A percentile compares a stretch with the other conserved stretches of the same genome.
These are phyloP conservation scores for Venturia aucupariae DNA, from an alignment of 2,329 filamentous ascomycete species.

Conservation along the genomic window DNA sequence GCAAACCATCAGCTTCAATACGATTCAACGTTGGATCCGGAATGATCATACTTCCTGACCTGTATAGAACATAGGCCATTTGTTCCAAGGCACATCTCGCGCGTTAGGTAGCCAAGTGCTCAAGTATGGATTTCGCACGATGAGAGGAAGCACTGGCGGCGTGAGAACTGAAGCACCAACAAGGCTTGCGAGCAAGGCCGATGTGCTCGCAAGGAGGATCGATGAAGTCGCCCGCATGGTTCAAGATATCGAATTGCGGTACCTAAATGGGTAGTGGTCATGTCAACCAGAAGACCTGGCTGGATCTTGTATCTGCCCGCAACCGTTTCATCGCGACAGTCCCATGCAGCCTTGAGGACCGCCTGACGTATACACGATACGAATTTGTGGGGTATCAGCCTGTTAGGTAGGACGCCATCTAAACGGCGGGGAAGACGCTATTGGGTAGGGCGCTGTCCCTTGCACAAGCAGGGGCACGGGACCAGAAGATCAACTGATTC, in stretches of 20 bases:
- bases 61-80: slow-evolving; percentile 82
- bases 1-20: neutral
- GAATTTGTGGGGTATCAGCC: neutral
- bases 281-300: neutral
- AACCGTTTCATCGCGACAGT: neutral
- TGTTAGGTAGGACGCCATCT: neutral
- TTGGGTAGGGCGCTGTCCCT: neutral
- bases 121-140: slow-evolving; percentile 43
- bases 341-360: neutral
- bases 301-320: neutral
- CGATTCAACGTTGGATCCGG: neutral
- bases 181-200: slow-evolving; percentile 3
- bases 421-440: neutral
- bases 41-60: slow-evolving; percentile 47
- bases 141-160: slow-evolving; percentile 43
- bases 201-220: neutral
- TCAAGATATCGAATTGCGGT: neutral
- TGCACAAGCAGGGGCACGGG: neutral
- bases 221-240: neutral
- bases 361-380: neutral
- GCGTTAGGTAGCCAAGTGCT: slow-evolving; percentile 53
- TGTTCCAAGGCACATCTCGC: slow-evolving; percentile 65
- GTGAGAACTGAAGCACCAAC: slow-evolving; percentile 34
- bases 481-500: neutral
- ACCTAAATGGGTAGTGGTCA: neutral